Evolutionary conservation across 345 rosid species (phyloP).

Genomic region (Salix dunnii): DNA sequence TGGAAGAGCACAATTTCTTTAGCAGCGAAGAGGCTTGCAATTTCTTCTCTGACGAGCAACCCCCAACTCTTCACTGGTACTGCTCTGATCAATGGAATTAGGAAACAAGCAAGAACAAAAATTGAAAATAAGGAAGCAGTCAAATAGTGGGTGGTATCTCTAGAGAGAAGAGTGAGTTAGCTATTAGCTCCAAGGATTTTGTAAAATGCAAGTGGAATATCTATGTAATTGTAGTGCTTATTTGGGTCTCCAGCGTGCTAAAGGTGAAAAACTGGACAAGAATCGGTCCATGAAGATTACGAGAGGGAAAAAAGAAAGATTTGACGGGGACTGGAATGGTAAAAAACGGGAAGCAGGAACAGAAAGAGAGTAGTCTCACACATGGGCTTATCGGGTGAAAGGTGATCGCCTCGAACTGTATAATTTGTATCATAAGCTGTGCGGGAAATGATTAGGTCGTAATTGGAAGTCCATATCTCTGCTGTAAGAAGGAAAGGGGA

Average conservation of each 20-base stretch:
- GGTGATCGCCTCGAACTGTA: constrained; percentile 13
- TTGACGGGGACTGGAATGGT: neutral
- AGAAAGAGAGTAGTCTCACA: constrained; percentile 1
- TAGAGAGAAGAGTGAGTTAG: neutral
- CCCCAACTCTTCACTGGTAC: constrained; percentile 83
- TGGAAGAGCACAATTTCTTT: constrained; percentile 79
- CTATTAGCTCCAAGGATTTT: constrained; percentile 10
- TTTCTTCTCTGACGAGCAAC: constrained; percentile 80
- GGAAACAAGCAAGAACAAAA: neutral
- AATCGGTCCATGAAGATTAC: constrained; percentile 1
- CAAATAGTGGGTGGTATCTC: neutral
- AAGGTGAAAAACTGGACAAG: neutral
- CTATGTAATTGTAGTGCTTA: constrained; percentile 4
- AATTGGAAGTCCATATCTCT: constrained; percentile 24
- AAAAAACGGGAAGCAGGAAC: neutral
- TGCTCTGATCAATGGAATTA: constrained; percentile 54
- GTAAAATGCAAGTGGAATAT: constrained; percentile 7
- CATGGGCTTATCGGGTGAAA: constrained; percentile 24
- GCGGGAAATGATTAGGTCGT: constrained; percentile 51
- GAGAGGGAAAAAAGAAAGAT: neutral
- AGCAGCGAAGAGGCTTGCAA: constrained; percentile 73
- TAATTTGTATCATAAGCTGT: constrained; percentile 11
- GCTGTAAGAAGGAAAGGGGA: constrained; percentile 18
- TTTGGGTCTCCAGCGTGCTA: constrained; percentile 8
- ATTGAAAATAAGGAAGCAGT: neutral